Evolutionary conservation across 805 yeast genomes (phyloP), one percentile per base, ranked within the genome.

Genomic region (Ogataea chonburiensis): DNA sequence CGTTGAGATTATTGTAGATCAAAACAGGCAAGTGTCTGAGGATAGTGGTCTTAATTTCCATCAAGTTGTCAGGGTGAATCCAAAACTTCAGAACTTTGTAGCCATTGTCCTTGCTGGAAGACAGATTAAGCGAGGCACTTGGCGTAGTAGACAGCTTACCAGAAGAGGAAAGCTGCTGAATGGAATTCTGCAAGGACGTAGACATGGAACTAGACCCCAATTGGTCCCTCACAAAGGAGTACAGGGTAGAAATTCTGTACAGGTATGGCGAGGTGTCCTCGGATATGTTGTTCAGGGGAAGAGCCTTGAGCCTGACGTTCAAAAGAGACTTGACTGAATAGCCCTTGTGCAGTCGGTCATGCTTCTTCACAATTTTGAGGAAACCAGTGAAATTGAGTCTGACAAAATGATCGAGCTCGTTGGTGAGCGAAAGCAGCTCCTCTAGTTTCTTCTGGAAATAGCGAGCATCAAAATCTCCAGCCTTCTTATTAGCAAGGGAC

Each of bases 21-120:
- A 91, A 71, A 5, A 89, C 95, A 1, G 98, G 98, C 48, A 91
- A 74, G 53, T 87, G 95, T 60, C 98, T 82, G 57, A 91, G 74
- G 47, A 91, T 86, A 42, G 88, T 79, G n/a, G 98, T 87, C 67
- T 91, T 91, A 38, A 89, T 96, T 65, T 91, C 98, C 96, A 91
- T 89, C 58, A 93, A 60, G 58, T 87, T 85, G 51, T 93, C 98
- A n/a, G 91, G 89, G 60, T 91, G 98, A 28, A 93, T 74, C 98
- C 98, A 91, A 62, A 91, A 91, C 64, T 86, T 87, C 63, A 81
- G 79, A 11, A 86, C 80, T 45, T 68, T 81, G 68, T 52, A 79
- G 20, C 56, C 56, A 7, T 43, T 29, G 5, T 53, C 58, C 27
- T 47, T 47, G 6, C 38, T 24, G 15, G 34, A 16, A 5, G 35